Evolutionary conservation across 202 grass and related monocot genomes (phyloP), one percentile per base, ranked within the genome.

Genomic region (Elaeis oleifera): DNA sequence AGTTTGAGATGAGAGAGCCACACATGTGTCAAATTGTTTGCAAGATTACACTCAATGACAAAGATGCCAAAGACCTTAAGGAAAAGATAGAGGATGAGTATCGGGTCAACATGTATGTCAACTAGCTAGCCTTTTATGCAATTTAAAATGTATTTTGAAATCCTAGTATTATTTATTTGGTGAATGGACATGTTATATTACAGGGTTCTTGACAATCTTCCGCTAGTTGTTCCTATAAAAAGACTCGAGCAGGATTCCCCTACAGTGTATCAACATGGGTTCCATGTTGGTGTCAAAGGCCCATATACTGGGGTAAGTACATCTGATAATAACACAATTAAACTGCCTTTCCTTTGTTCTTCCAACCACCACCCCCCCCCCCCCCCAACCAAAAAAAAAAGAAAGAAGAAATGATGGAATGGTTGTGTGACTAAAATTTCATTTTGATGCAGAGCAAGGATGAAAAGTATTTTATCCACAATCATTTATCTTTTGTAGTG

Each of bases 141-240:
- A 60, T 17, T 60, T 6, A 60, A 60, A 29, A 5, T 56, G 13
- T 18, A 23, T 56, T 21, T 56, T 44, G 9, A 44, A 44, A 44
- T 44, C 8, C 9, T 14, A 14, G 36, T 11, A 44, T 44, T 8
- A 14, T 44, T 44, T 2, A 44, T 29, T 66, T 53, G 19, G 14
- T 65, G 4, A 51, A 5, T 5, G 19, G 26, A 3, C 21, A 27
- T 53, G 17, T 56, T 80, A 6, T 17, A 24, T 58, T 18, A 49
- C 71, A 89, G 91, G 91, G 89, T 96, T 58, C 87, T 91, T 61
- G 91, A 96, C 50, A 96, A 91, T 71, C 84, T 96, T 74, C 87
- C 92, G 44, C 58, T 91, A 62, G 84, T 96, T 3, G 81, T 89
- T 31, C 84, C 84, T 23, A 60, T 85, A 21, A 85, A 63, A 73